These are phyloP conservation scores for Pulveroboletus sp. DNA, from an alignment of 768 basidiomycete species.

Conservation along the genomic window DNA sequence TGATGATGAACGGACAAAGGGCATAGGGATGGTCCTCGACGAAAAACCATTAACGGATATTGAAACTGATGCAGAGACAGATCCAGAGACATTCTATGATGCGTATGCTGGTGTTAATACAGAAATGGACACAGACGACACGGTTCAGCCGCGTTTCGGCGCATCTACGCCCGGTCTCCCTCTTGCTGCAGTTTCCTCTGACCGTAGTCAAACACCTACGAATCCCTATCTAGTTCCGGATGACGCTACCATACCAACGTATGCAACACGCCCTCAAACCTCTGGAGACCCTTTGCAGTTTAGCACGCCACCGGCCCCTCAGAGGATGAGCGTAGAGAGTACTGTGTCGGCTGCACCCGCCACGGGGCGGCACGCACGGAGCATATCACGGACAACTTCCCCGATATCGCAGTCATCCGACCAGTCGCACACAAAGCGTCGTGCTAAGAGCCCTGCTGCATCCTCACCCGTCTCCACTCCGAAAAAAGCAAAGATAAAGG, in stretches of 20 bases:
- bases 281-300: constrained; percentile 45
- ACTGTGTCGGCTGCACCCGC: constrained; percentile 33
- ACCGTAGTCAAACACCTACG: constrained; percentile 42
- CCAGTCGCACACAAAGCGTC: constrained; percentile 39
- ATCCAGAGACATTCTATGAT: constrained; percentile 40
- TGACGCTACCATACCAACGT: constrained; percentile 39
- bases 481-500: constrained; percentile 37
- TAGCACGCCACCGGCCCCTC: constrained; percentile 38
- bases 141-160: constrained; percentile 15
- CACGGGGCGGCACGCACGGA: constrained; percentile 22
- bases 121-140: constrained; percentile 17
- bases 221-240: constrained; percentile 32
- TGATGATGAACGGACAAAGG: constrained; percentile 50
- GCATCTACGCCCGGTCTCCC: constrained; percentile 14
- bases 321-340: constrained; percentile 38
- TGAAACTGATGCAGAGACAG: constrained; percentile 47
- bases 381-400: constrained; percentile 25
- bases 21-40: constrained; percentile 59
- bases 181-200: constrained; percentile 23
- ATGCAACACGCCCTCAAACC: constrained; percentile 35
- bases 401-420: constrained; percentile 26
- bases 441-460: constrained; percentile 45
- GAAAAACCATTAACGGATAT: constrained; percentile 73
- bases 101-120: constrained; percentile 24
- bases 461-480: constrained; percentile 35